Evolutionary conservation across 768 basidiomycete genomes (phyloP).

Genomic region (Kwoniella europaea): DNA sequence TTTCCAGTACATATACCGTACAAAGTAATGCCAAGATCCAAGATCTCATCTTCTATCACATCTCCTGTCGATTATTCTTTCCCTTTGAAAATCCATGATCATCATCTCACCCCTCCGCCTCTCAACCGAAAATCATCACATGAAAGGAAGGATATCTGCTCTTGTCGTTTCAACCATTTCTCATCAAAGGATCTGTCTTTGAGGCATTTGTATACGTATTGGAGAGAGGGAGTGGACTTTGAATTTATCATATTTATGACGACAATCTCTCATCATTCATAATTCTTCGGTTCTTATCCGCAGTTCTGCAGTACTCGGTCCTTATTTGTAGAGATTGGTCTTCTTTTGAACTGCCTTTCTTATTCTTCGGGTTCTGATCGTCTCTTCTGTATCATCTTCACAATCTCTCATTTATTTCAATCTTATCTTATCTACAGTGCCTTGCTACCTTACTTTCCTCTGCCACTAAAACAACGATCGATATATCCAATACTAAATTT

Average conservation of each 20-base stretch:
- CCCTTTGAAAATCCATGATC: background rate
- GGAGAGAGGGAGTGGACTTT: background rate
- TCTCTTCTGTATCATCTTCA: background rate
- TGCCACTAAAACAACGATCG: background rate
- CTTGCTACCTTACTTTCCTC: background rate
- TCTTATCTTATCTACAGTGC: slow-evolving; percentile 8
- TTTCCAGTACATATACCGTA: background rate
- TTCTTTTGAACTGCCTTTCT: no score
- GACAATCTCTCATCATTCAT: background rate
- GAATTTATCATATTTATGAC: background rate
- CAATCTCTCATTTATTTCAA: background rate
- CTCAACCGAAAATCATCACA: background rate
- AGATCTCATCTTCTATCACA: background rate
- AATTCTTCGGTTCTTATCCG: background rate
- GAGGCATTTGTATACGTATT: no score
- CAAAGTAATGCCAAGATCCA: background rate
- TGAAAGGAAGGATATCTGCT: background rate
- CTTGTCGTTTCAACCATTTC: background rate
- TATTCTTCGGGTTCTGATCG: background rate
- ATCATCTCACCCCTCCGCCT: background rate
- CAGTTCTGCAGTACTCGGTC: background rate
- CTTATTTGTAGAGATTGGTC: background rate
- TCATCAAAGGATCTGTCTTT: background rate
- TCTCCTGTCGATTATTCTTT: background rate
- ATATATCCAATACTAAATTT: background rate